Base-by-base conservation (phyloP, 495 filamentous ascomycete species). In the Talaromyces wortmannii region DNA sequence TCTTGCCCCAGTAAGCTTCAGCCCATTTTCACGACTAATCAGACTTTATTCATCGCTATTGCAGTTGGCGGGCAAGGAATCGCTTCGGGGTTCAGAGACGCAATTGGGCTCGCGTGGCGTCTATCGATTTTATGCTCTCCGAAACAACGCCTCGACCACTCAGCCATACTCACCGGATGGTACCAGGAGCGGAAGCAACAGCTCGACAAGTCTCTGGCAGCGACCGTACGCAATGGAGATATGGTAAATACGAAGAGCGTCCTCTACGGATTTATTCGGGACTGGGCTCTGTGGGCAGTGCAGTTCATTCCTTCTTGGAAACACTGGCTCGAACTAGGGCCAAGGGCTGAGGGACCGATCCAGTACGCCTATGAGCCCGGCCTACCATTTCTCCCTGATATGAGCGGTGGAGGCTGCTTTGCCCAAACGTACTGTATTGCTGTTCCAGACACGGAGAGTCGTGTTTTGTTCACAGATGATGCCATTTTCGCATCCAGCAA, bases 51-150 rank as follows among this genome's bases (percentile, higher is more conserved):
- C n/a, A n/a, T n/a, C n/a, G n/a, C n/a, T n/a, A n/a, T n/a, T n/a
- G n/a, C n/a, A n/a, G n/a, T 79, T 55, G 76, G 70, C 10, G 75
- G 73, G 0, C 76, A 79, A 50, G 76, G 75, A 5, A 70, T 78
- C 43, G 71, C 70, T 3, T 65, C 60, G 15, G 75, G 76, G 8
- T 47, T 66, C 45, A 53, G 52, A 48, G 63, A 66, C 47, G 62
- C 59, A n/a, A 40, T 46, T 17, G 49, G 18, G 3, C 53, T 78
- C 1, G 68, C 66, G 4, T 78, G 76, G 76, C 64, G 76, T 12
- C 57, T 79, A 5, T 60, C 65, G 3, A 48, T 74, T 29, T 7
- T 47, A n/a, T n/a, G n/a, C n/a, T n/a, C n/a, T n/a, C n/a, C n/a
- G n/a, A n/a, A n/a, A n/a, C n/a, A n/a, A n/a, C 33, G 33, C 33